Percentiles rank a stretch among this genome's conserved stretches.
Conservation (phyloP, 768 basidiomycete species). For the Vishniacozyma victoriae region DNA sequence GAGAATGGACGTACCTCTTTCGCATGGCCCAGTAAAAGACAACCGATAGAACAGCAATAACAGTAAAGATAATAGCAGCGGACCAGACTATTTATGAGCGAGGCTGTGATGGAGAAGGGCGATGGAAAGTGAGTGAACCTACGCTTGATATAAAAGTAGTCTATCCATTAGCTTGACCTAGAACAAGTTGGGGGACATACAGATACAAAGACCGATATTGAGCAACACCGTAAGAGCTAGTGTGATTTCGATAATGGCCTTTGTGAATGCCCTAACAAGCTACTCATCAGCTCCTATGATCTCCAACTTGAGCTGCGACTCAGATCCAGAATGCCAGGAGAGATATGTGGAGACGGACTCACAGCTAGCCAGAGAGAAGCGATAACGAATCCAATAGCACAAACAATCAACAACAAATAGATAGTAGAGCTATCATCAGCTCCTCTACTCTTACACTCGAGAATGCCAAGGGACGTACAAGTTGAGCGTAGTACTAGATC, state of each 20-base stretch:
- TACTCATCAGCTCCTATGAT: conserved; percentile 4
- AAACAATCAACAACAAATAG: conserved; percentile 68
- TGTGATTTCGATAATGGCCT: conserved; percentile 58
- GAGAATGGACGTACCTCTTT: conserved; percentile 43
- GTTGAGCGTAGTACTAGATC: conserved; percentile 59
- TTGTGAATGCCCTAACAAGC: conserved; percentile 67
- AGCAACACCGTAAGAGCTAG: conserved; percentile 41
- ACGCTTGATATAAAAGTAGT: conserved; percentile 43
- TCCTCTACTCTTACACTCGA: neutral
- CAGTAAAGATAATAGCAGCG: conserved; percentile 75
- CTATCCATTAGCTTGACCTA: conserved; percentile 54
- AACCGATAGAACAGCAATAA: conserved; percentile 69
- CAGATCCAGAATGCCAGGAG: neutral
- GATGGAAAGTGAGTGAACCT: conserved; percentile 1
- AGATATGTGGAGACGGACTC: conserved; percentile 6
- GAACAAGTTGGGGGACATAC: conserved; percentile 66
- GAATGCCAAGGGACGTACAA: conserved; percentile 9
- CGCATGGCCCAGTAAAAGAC: conserved; percentile 59
- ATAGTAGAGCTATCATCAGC: conserved; percentile 58
- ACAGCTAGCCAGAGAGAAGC: conserved; percentile 61
- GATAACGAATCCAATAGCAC: conserved; percentile 62
- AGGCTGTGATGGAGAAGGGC: neutral
- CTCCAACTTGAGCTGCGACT: too few species aligned
- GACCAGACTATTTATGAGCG: conserved; percentile 50
- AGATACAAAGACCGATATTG: conserved; percentile 63